Base-by-base conservation (phyloP, 2,329 filamentous ascomycete genomes). In the Claviceps sp. region DNA sequence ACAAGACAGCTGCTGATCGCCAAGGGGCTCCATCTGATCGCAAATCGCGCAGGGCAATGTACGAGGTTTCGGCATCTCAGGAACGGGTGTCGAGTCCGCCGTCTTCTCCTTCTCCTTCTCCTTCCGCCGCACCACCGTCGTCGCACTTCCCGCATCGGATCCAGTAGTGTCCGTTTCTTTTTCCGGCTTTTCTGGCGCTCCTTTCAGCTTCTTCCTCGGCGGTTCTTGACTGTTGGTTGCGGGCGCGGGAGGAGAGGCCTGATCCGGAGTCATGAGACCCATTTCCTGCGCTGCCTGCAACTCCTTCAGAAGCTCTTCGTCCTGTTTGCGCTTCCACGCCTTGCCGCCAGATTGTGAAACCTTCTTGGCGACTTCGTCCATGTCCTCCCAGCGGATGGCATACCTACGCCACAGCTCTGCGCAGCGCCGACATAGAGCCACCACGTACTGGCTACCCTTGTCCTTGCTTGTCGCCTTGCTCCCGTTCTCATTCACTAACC, bases 401-500 rank as follows among this genome's bases (percentile, higher is more conserved):
- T 98, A 98, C 57, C 91, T 87, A 48, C 93, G 84, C 93, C 93
- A 98, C 8, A 98, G 73, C 61, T 93, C 84, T 26, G 90, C 90
- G 63, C 93, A 98, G 54, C 91, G 82, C 53, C 89, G 78, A 65
- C 93, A 98, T 4, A 98, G 77, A 3, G 91, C 90, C 48, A 90
- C 78, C 18, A 94, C 79, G 38, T 85, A 81, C 59, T 85, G 81
- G 16, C 76, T 73, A 13, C 79, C 80, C 64, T 91, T 95, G 58
- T 95, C 89, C 67, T 89, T 90, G 60, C 78, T 77, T 51, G 81
- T 80, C 5, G 59, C 58, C 54, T 70, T 71, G 50, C 77, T 76
- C 9, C 73, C 73, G 18, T 74, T 71, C 52, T 94, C 79, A 24
- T 78, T 77, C 34, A 90, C 74, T 9, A 85, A 78, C 24, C 87